Percentiles rank a stretch among this genome's conserved stretches.
These are phyloP conservation scores for Chrysanthemum lavandulifolium DNA, from an alignment of 129 eudicot genomes.

Conservation along the genomic window DNA sequence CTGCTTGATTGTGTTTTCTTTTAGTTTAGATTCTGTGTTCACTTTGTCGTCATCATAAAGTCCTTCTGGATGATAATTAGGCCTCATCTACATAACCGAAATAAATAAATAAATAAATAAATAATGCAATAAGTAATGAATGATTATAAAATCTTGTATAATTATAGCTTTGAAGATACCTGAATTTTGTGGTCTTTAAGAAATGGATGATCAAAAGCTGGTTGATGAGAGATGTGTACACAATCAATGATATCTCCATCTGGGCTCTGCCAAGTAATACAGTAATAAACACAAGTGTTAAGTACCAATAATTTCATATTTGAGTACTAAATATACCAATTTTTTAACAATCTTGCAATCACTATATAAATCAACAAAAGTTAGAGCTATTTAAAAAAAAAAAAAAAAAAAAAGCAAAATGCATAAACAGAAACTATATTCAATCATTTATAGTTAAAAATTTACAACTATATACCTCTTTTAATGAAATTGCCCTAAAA, in stretches of 20 bases:
- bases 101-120: neutral
- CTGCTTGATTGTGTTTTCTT: slow-evolving; percentile 51
- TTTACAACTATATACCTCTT: too few relatives aligned
- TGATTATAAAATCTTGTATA: neutral
- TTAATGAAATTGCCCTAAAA: too few relatives aligned
- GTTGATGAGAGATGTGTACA: slow-evolving; percentile 81
- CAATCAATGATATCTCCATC: slow-evolving; percentile 92
- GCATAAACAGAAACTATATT: too few relatives aligned
- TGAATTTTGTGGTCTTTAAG: slow-evolving; percentile 92
- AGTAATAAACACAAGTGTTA: neutral
- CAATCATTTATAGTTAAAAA: too few relatives aligned
- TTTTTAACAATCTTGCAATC: neutral
- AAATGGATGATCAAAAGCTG: slow-evolving; percentile 91
- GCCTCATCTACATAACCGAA: slow-evolving; percentile 51
- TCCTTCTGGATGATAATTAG: slow-evolving; percentile 83
- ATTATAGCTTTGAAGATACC: slow-evolving; percentile 31
- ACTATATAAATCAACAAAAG: neutral
- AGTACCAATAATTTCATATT: slow-evolving; percentile 8
- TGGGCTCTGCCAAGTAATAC: slow-evolving; percentile 62
- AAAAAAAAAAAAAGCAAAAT: neutral
- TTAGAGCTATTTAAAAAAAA: neutral
- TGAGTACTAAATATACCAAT: neutral
- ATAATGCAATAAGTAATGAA: neutral
- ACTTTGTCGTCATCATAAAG: slow-evolving; percentile 60
- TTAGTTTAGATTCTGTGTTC: slow-evolving; percentile 37